These are phyloP conservation scores for Cornus controversa DNA, from an alignment of 148 eudicot genomes.

Conservation along the genomic window DNA sequence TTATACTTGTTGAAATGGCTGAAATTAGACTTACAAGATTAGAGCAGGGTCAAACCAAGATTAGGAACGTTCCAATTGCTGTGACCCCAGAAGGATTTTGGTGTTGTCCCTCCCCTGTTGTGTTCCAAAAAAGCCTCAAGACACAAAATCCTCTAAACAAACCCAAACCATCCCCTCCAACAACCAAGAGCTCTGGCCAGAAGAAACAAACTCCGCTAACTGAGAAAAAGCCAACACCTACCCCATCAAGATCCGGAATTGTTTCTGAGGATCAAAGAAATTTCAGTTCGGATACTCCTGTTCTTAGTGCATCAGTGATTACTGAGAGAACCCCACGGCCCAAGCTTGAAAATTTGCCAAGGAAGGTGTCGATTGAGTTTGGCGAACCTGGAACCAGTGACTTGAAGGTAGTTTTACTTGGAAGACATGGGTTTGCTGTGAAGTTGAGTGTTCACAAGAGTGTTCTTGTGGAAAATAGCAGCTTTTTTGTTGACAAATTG, in stretches of 20 bases:
- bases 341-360: constrained; percentile 55
- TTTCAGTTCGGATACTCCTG: constrained; percentile 26
- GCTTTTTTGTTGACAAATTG: constrained; percentile 58
- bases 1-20: constrained; percentile 42
- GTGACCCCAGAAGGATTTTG: constrained; percentile 96
- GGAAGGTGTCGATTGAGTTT: constrained; percentile 86
- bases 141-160: constrained; percentile 51
- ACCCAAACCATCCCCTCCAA: constrained; percentile 39
- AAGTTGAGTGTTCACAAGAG: constrained; percentile 81
- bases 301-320: constrained; percentile 22
- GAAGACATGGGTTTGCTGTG: constrained; percentile 73
- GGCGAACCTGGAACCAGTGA: constrained; percentile 86
- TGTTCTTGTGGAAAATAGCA: constrained; percentile 51
- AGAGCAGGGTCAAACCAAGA: constrained; percentile 60
- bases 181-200: constrained; percentile 27
- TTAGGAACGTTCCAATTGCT: constrained; percentile 83
- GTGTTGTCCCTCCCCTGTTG: constrained; percentile 91
- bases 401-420: constrained; percentile 63
- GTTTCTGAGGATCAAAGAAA: constrained; percentile 38
- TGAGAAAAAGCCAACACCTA: constrained; percentile 36
- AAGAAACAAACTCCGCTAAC: constrained; percentile 39
- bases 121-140: constrained; percentile 62
- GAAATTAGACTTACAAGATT: constrained; percentile 49
- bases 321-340: constrained; percentile 34
- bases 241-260: constrained; percentile 25